A percentile compares a stretch with the other conserved stretches of the same genome.
phyloP scores from a whole-genome alignment of 2,329 filamentous ascomycete species.

The Apiospora phragmitis region DNA sequence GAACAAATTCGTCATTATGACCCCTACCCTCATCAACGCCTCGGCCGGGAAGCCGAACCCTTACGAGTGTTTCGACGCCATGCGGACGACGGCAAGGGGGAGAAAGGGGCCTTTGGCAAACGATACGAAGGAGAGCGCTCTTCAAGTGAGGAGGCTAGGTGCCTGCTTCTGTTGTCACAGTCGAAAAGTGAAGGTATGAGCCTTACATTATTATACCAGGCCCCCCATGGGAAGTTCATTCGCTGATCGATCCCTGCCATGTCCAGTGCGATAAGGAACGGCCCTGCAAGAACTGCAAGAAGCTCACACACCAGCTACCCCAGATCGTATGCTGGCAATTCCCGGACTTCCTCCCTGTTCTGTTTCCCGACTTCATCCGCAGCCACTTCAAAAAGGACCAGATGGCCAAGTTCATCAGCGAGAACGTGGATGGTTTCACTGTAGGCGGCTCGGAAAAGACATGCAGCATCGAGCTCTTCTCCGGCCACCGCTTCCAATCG shows the following conservation, averaged over 20 bases:
- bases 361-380: conserved; percentile 55
- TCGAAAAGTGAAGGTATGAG: conserved; percentile 51
- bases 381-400: conserved; percentile 51
- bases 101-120: conserved; percentile 56
- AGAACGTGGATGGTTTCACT: conserved; percentile 49
- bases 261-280: conserved; percentile 50
- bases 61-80: conserved; percentile 56
- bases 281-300: conserved; percentile 58
- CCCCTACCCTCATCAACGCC: conserved; percentile 53
- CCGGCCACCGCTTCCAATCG: conserved; percentile 44
- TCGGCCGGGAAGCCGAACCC: conserved; percentile 50
- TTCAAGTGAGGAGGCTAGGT: conserved; percentile 53
- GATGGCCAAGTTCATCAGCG: conserved; percentile 47
- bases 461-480: conserved; percentile 49
- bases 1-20: conserved; percentile 56
- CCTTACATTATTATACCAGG: neutral
- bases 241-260: too few relatives aligned
- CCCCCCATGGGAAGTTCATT: too few relatives aligned
- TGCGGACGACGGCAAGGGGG: conserved; percentile 53
- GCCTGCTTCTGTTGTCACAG: conserved; percentile 62
- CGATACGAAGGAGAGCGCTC: conserved; percentile 54
- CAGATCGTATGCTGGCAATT: conserved; percentile 62
- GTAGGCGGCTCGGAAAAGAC: conserved; percentile 41
- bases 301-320: conserved; percentile 49
- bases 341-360: conserved; percentile 50